Evolutionary conservation across 2,329 filamentous ascomycete genomes (phyloP).

Genomic region (Epichloe uncinata): DNA sequence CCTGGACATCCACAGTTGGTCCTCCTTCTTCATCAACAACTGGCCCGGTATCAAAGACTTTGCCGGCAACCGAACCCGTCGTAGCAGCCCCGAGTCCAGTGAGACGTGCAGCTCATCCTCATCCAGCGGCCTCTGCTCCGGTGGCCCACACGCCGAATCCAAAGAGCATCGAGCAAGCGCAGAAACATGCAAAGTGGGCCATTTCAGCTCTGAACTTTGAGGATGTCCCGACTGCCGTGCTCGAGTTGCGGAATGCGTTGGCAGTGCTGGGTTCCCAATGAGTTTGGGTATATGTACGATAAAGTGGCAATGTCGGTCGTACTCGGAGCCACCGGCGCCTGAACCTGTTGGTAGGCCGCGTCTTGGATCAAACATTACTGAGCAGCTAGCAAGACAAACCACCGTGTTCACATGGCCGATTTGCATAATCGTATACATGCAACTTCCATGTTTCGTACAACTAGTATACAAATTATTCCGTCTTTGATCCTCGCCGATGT

Average conservation of each 20-base stretch:
- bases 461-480: slow-evolving; percentile 5
- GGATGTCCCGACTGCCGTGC: slow-evolving; percentile 79
- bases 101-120: neutral
- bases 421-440: neutral
- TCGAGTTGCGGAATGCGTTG: slow-evolving; percentile 68
- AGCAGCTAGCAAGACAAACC: neutral
- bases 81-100: slow-evolving; percentile 5
- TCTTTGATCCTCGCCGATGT: neutral
- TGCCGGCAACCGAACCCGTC: neutral
- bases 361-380: too few species aligned
- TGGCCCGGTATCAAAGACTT: too few species aligned
- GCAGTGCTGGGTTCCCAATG: slow-evolving; percentile 48
- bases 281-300: too few species aligned
- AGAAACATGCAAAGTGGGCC: slow-evolving; percentile 95
- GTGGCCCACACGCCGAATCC: slow-evolving; percentile 11
- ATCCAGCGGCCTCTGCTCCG: slow-evolving; percentile 4
- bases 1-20: slow-evolving; percentile 8
- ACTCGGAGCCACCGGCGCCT: too few species aligned
- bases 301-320: too few species aligned
- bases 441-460: slow-evolving; percentile 1
- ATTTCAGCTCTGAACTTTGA: slow-evolving; percentile 96
- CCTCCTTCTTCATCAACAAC: slow-evolving; percentile 1
- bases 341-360: too few species aligned
- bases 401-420: neutral
- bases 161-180: slow-evolving; percentile 61